Base-by-base conservation (phyloP, 164 flowering plant genomes). In the Amborella trichopoda region DNA sequence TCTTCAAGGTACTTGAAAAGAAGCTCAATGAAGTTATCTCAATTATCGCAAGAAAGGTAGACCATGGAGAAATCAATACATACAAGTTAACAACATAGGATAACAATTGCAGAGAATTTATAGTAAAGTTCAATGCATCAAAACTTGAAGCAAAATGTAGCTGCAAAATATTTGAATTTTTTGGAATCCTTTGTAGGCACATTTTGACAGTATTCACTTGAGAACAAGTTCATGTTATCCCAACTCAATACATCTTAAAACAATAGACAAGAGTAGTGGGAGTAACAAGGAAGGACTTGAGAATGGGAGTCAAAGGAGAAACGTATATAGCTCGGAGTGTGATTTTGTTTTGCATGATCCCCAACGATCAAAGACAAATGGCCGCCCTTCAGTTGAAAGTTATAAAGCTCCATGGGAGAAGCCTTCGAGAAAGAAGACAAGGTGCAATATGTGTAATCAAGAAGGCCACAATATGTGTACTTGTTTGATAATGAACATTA, bases 191-290 rank as follows among this genome's bases (percentile, higher is more conserved):
- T 13, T 46, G 37, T 28, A 27, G 9, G 23, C 50, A 46, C 27
- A 33, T 21, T 4, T 11, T 44, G 10, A 46, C 20, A 26, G 23
- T 46, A 1, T 26, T 46, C 18, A 18, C 2, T 14, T 9, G 11
- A 17, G 4, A 3, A 19, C 14, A 46, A 3, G 12, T 46, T 11
- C 8, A 8, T 6, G 14, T 5, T 28, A 17, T 46, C 30, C 16
- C 50, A 26, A 23, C 36, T 28, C 36, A 46, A 20, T 46, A 46
- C 37, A 46, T 46, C 21, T 46, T 46, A 14, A 46, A 16, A 19
- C 27, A 38, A 16, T 46, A 38, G 50, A 46, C 22, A 5, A 46
- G 9, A 14, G 37, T n/a, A n/a, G n/a, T n/a, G n/a, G n/a, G n/a
- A n/a, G n/a, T n/a, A n/a, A n/a, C n/a, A n/a, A n/a, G n/a, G n/a